A percentile compares a stretch with the other conserved stretches of the same genome.
These are phyloP conservation scores for Dryadomyces quercivorus DNA, from an alignment of 2,329 filamentous ascomycete genomes.

Conservation along the genomic window DNA sequence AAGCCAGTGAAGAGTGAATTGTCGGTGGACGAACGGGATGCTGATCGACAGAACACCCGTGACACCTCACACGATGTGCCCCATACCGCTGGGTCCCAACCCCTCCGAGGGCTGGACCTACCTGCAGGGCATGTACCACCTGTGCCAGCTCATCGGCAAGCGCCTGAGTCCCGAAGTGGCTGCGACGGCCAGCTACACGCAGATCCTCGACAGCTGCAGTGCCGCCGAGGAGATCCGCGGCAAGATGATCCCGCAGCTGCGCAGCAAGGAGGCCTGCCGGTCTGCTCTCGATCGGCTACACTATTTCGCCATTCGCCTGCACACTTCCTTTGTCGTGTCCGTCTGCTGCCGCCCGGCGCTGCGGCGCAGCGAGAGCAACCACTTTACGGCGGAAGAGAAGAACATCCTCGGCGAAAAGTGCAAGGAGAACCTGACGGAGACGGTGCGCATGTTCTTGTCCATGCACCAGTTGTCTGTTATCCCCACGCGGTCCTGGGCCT, in stretches of 20 bases:
- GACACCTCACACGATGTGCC: slow-evolving; percentile 45
- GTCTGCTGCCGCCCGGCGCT: slow-evolving; percentile 53
- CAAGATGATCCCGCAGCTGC: slow-evolving; percentile 38
- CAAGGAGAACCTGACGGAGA: slow-evolving; percentile 50
- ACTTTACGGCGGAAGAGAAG: slow-evolving; percentile 40
- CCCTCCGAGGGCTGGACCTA: slow-evolving; percentile 41
- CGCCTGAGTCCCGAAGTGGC: slow-evolving; percentile 43
- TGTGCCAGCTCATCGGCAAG: slow-evolving; percentile 48
- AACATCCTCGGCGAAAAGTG: slow-evolving; percentile 43
- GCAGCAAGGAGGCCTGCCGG: slow-evolving; percentile 50
- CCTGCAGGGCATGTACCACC: slow-evolving; percentile 52
- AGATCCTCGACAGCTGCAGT: slow-evolving; percentile 46
- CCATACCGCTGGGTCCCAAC: slow-evolving; percentile 34
- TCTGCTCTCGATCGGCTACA: slow-evolving; percentile 51
- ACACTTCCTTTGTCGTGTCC: slow-evolving; percentile 53
- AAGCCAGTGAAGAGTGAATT: not conserved
- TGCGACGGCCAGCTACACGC: slow-evolving; percentile 34
- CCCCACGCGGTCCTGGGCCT: slow-evolving; percentile 55
- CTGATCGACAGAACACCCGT: slow-evolving; percentile 38
- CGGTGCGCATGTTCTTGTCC: slow-evolving; percentile 55
- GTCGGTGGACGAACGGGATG: not conserved
- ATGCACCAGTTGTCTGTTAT: slow-evolving; percentile 58
- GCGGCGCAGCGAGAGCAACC: slow-evolving; percentile 35
- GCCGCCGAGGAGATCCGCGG: slow-evolving; percentile 39
- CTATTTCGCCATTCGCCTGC: slow-evolving; percentile 51